Evolutionary conservation across 139 green algal species (phyloP).

Genomic region (Edaphochlamys debaryana): DNA sequence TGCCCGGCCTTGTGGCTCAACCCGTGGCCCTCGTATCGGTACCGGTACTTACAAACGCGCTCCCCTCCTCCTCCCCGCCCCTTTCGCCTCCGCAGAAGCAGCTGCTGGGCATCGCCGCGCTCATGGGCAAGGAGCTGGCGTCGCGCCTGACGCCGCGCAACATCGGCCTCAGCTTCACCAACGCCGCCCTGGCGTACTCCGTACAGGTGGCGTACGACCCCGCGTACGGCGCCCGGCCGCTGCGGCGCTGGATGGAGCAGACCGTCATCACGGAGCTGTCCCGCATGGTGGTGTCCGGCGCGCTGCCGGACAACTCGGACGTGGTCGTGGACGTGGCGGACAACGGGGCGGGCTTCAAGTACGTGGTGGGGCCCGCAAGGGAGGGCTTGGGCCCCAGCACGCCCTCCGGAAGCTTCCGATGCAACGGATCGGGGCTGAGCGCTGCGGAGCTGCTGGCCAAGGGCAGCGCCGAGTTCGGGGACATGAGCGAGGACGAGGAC

Average conservation of each 20-base stretch:
- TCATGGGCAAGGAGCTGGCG: conserved; percentile 16
- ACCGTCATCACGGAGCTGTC: conserved; percentile 69
- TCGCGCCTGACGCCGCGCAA: conserved; percentile 37
- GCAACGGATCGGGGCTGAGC: too few species aligned
- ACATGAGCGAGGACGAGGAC: neutral
- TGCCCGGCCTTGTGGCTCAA: too few species aligned
- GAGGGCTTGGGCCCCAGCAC: too few species aligned
- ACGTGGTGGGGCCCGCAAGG: neutral
- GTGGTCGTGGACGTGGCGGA: neutral
- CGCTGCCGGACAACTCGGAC: conserved; percentile 55
- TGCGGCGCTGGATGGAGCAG: conserved; percentile 78
- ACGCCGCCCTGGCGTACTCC: conserved; percentile 66
- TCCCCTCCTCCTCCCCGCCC: too few species aligned
- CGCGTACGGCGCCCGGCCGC: conserved; percentile 66
- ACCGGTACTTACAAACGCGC: too few species aligned
- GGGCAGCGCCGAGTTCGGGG: neutral
- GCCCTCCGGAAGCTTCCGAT: too few species aligned
- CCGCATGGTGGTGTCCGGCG: conserved; percentile 67
- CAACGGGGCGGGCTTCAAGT: neutral
- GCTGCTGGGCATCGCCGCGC: conserved; percentile 6
- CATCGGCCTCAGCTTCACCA: conserved; percentile 37
- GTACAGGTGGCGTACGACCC: conserved; percentile 63
- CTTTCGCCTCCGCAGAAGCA: too few species aligned
- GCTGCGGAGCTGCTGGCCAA: neutral
- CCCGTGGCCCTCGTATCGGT: too few species aligned